phyloP scores from a whole-genome alignment of 441 rosid species.

The Aleurites moluccanus region DNA sequence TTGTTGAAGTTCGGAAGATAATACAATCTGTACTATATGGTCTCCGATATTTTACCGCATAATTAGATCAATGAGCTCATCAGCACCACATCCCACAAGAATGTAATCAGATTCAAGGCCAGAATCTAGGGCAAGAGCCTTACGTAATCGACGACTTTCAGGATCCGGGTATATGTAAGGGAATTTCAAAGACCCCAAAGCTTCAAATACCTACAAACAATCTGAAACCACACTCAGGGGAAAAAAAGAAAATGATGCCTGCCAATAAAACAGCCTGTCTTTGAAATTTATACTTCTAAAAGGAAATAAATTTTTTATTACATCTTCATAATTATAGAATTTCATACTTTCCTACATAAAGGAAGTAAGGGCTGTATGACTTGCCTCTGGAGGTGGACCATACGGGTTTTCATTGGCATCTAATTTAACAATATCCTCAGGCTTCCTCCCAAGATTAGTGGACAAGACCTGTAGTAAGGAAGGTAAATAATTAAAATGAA shows the following conservation, averaged over 20 bases:
- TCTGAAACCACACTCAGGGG: slow-evolving; percentile 39
- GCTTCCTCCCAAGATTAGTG: slow-evolving; percentile 76
- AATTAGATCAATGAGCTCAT: slow-evolving; percentile 90
- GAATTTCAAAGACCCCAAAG: slow-evolving; percentile 69
- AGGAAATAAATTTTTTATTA: neutral
- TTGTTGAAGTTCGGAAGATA: slow-evolving; percentile 10
- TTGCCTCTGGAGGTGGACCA: slow-evolving; percentile 99
- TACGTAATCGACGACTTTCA: slow-evolving; percentile 73
- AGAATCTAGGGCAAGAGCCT: slow-evolving; percentile 59
- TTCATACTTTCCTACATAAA: neutral
- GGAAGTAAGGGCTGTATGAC: slow-evolving; percentile 22
- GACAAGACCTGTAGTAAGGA: slow-evolving; percentile 63
- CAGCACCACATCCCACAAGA: slow-evolving; percentile 98
- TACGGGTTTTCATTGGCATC: slow-evolving; percentile 99
- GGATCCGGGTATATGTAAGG: slow-evolving; percentile 78
- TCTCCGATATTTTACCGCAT: slow-evolving; percentile 59
- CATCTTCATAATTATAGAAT: neutral
- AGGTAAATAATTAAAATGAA: neutral
- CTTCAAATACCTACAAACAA: slow-evolving; percentile 68
- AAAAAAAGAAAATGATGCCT: slow-evolving; percentile 9
- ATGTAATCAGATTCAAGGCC: slow-evolving; percentile 66
- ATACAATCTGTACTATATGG: neutral
- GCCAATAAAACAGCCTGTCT: neutral
- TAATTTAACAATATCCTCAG: slow-evolving; percentile 88
- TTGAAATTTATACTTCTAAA: neutral